Evolutionary conservation across 148 eudicot species (phyloP).

Genomic region (Vaccinium myrtillus): DNA sequence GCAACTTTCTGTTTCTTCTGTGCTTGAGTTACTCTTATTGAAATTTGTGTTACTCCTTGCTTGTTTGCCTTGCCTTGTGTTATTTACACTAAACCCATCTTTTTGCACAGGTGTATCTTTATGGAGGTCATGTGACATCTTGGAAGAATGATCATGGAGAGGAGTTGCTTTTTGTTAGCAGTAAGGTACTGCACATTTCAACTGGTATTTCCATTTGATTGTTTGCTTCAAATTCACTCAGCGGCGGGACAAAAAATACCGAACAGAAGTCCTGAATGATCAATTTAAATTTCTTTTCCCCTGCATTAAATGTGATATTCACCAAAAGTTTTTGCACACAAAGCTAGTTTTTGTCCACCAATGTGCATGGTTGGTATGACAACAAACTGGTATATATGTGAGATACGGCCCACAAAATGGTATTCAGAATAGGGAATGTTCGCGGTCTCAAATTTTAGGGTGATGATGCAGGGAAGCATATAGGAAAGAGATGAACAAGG

Average conservation of each 20-base stretch:
- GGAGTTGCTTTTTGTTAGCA: constrained; percentile 87
- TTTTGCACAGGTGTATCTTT: constrained; percentile 63
- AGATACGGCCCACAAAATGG: neutral
- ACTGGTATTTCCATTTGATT: neutral
- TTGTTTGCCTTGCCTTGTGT: neutral
- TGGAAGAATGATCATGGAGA: constrained; percentile 94
- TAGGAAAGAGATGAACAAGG: too few species aligned
- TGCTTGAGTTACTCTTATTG: neutral
- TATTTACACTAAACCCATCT: constrained; percentile 10
- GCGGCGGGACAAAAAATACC: neutral
- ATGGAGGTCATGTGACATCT: constrained; percentile 91
- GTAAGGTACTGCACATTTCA: constrained; percentile 54
- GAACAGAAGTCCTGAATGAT: neutral
- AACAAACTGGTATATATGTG: neutral
- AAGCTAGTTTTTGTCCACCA: neutral
- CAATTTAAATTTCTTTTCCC: neutral
- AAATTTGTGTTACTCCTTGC: neutral
- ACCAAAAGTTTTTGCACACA: neutral
- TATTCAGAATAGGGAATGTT: neutral
- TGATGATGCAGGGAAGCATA: neutral
- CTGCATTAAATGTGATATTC: neutral
- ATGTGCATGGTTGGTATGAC: neutral
- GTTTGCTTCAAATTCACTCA: neutral
- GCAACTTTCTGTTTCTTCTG: neutral
- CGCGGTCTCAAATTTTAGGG: neutral